Evolutionary conservation across 805 yeast species (phyloP).

Genomic region (Cephaloascus albidus): DNA sequence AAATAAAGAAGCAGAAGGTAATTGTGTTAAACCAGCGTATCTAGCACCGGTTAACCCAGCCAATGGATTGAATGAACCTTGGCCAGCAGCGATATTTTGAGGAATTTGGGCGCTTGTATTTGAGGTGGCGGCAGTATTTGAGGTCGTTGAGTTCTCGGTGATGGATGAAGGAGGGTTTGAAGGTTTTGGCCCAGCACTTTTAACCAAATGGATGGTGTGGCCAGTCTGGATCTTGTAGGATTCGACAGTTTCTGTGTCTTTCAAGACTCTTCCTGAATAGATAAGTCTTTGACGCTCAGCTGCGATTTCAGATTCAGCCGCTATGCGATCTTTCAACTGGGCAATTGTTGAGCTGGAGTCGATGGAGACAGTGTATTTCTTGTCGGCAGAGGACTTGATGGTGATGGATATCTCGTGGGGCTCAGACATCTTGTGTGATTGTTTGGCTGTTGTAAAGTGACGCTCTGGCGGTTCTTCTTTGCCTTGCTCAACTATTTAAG

Average conservation of each 20-base stretch:
- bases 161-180: constrained; percentile 14
- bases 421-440: background rate
- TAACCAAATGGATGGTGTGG: constrained; percentile 83
- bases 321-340: constrained; percentile 61
- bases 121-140: constrained; percentile 4
- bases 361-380: constrained; percentile 61
- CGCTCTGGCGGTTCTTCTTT: too few species aligned
- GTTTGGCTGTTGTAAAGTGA: background rate
- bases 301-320: constrained; percentile 54
- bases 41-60: constrained; percentile 93
- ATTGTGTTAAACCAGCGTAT: constrained; percentile 84
- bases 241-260: constrained; percentile 68
- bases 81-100: constrained; percentile 78
- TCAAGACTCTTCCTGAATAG: constrained; percentile 88
- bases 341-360: constrained; percentile 45
- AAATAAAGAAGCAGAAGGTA: constrained; percentile 82
- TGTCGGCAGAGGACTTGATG: constrained; percentile 50
- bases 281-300: constrained; percentile 80
- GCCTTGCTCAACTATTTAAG: too few species aligned
- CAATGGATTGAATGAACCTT: constrained; percentile 80
- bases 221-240: constrained; percentile 78
- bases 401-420: background rate
- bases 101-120: constrained; percentile 39
- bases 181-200: constrained; percentile 48
- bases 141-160: constrained; percentile 10